Evolutionary conservation across 2,329 filamentous ascomycete species (phyloP).

Genomic region (Fusarium tanahbumbuense): DNA sequence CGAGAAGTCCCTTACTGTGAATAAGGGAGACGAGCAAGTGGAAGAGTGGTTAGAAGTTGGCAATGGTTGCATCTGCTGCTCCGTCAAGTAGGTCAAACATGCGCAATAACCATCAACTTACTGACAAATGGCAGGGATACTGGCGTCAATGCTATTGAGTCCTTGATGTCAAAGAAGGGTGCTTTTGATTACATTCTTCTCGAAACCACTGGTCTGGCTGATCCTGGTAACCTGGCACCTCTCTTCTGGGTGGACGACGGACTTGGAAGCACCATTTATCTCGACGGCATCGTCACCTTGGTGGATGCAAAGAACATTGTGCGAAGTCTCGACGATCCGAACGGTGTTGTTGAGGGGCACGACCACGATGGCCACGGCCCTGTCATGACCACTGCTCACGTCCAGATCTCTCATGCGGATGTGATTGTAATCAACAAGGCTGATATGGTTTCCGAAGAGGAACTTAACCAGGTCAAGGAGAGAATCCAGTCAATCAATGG

Average conservation of each 20-base stretch:
- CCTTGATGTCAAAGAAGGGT: conserved; percentile 92
- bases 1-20: conserved; percentile 94
- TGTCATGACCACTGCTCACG: conserved; percentile 88
- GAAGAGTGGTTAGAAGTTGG: conserved; percentile 96
- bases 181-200: conserved; percentile 97
- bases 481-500: conserved; percentile 89
- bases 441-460: conserved; percentile 78
- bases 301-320: conserved; percentile 96
- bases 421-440: conserved; percentile 95
- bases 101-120: no score
- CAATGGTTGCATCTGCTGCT: conserved; percentile 98
- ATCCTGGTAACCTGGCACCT: conserved; percentile 94
- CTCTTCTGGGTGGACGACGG: conserved; percentile 99
- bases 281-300: conserved; percentile 95
- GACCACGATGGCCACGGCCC: conserved; percentile 69
- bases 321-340: conserved; percentile 79
- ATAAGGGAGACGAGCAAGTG: conserved; percentile 82
- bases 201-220: conserved; percentile 94
- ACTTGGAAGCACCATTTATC: conserved; percentile 92
- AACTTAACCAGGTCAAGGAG: conserved; percentile 75
- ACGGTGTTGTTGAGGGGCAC: conserved; percentile 64
- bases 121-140: conserved; percentile 72
- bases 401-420: conserved; percentile 97
- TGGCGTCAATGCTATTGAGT: conserved; percentile 94
- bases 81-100: conserved; percentile 76